Base-by-base conservation (phyloP, 1,139 yeast species). In the Pichia sp. region DNA sequence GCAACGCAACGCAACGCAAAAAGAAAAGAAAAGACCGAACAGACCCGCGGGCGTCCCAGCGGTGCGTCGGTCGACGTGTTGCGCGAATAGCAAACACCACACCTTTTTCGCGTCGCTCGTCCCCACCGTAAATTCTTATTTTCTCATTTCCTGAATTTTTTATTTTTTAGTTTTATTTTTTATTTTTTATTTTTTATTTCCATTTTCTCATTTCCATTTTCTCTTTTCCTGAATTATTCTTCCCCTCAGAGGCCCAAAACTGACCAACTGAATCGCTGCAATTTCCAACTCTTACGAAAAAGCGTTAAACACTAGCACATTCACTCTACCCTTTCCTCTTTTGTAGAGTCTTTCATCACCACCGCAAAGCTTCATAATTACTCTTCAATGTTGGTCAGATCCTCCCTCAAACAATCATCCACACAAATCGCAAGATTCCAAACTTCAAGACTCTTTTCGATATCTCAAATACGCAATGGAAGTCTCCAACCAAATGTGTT, bases 401-500 rank as follows among this genome's bases (percentile, higher is more conserved):
- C 55, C 18, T 27, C 55, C 5, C 11, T 41, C 16, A 45, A 27
- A 43, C 22, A 47, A 8, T 14, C 19, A 39, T 28, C 41, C 18
- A 45, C 8, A 19, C 52, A 27, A n/a, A 22, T 13, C 25, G 44
- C 10, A 34, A 29, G 9, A 16, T 19, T 31, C 34, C 55, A 22
- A 19, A 13, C 45, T 25, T 16, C 30, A 27, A 54, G 57, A 54
- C 39, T 50, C 6, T 51, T 60, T 31, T 53, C 60, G 3, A 53
- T 53, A 11, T 25, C 53, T 16, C 50, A 43, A 42, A 44, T 48
- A 44, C 52, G 50, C 48, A 53, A 51, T 43, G 49, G 55, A 10
- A 57, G 57, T 34, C 53, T 61, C 41, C 53, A 58, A 16, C 64
- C 66, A 54, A 60, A 58, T 28, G 47, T 52, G 16, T 50, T 62